phyloP scores from a whole-genome alignment of 1,139 yeast species.

The Protomyces inundatus region DNA sequence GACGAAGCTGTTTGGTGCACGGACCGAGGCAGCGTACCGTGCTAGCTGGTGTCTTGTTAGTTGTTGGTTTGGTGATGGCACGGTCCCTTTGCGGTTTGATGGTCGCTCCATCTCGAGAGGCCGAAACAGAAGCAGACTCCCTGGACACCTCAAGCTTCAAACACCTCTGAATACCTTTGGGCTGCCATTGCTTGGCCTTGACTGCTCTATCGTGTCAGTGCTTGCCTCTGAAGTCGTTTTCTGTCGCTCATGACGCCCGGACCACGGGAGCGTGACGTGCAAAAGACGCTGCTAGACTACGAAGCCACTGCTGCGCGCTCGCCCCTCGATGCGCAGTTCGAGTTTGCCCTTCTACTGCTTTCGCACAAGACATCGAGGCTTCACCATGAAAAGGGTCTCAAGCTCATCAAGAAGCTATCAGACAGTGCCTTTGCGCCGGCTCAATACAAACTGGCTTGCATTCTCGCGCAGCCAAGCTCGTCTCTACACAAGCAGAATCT shows the following conservation, averaged over 20 bases:
- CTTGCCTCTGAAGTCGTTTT: too few relatives aligned
- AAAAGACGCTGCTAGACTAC: background rate
- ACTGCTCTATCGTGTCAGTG: too few relatives aligned
- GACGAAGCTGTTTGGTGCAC: too few relatives aligned
- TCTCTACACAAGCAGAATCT: background rate
- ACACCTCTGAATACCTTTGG: too few relatives aligned
- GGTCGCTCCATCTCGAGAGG: too few relatives aligned
- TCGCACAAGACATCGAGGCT: background rate
- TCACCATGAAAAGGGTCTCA: background rate
- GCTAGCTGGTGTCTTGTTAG: too few relatives aligned
- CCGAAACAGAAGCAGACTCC: too few relatives aligned
- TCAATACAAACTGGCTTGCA: background rate
- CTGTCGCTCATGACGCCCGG: background rate
- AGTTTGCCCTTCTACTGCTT: background rate
- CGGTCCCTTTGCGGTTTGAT: too few relatives aligned
- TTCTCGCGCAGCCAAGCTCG: background rate
- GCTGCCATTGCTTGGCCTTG: too few relatives aligned
- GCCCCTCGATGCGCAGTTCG: background rate
- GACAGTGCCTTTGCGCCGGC: background rate
- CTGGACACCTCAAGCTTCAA: too few relatives aligned
- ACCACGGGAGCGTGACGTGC: background rate
- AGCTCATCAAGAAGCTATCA: background rate
- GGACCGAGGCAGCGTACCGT: too few relatives aligned
- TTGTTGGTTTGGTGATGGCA: too few relatives aligned
- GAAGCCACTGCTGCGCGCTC: background rate